Evolutionary conservation across 208 protist genomes (phyloP), one percentile per base, ranked within the genome.

Genomic region (Crithidia fasciculata): DNA sequence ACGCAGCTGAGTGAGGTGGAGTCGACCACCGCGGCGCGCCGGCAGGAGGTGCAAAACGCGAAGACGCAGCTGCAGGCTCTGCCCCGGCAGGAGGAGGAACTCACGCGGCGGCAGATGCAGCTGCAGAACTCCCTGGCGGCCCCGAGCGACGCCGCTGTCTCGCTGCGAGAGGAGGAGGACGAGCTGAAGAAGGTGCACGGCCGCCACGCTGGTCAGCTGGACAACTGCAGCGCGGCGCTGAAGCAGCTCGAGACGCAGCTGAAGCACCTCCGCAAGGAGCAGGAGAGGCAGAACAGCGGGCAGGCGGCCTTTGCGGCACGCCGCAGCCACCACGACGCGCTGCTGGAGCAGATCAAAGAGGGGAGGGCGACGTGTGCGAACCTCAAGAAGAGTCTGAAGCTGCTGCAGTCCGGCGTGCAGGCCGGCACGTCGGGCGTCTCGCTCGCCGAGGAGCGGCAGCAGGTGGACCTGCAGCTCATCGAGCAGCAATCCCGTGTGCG

Each of bases 391-490:
- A 79, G 83, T 5, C 79, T 97, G 40, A 84, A 92, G 69, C 82
- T 97, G 10, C 69, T 92, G 28, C 78, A 87, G 45, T 89, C 89
- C 19, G 93, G 93, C 45, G 89, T 97, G 36, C 84, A 85, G 45
- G 93, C 87, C 6, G 90, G 89, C n/a, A 74, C 79, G 19, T 86
- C 85, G 19, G 93, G 93, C 43, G 63, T 94, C 58, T 95, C 90
- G 0, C 77, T 97, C 44, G 89, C 85, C 55, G 89, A 95, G 66
- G 88, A 97, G 73, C 81, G 84, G 15, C 80, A 75, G 36, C 66
- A 88, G 60, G 75, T 94, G 16, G 87, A 96, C 13, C 64, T 84
- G 53, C 72, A 95, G 56, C 66, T 90, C 16, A 87, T 95, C 65
- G 78, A 88, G 40, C 68, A 78, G 41, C 63, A 76, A 45, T 89